Conservation (phyloP, 768 basidiomycete genomes). For the Coprinopsis cinerea region DNA sequence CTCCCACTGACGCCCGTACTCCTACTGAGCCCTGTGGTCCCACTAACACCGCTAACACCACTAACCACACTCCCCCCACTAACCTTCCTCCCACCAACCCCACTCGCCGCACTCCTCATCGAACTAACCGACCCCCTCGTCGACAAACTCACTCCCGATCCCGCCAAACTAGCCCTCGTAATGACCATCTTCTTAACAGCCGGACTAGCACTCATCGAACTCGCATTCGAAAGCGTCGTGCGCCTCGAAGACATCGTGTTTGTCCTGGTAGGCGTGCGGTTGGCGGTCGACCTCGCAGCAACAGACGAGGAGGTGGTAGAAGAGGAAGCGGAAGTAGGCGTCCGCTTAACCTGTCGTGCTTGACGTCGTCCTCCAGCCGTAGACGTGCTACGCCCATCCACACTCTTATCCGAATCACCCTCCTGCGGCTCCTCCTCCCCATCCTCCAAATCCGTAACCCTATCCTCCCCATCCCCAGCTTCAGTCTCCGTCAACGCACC, state of each 20-base stretch:
- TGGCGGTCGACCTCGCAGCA: too few species aligned
- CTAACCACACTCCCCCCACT: constrained; percentile 29
- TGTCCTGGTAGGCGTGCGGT: too few species aligned
- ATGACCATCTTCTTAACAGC: constrained; percentile 26
- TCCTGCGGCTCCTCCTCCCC: constrained; percentile 11
- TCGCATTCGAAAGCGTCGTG: constrained; percentile 5
- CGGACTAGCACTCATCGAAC: constrained; percentile 6
- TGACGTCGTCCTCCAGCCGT: constrained; percentile 4
- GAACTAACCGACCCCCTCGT: constrained; percentile 13
- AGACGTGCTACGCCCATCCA: constrained; percentile 3
- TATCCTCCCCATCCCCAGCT: constrained; percentile 12
- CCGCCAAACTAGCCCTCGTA: constrained; percentile 23
- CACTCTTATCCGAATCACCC: constrained; percentile 13
- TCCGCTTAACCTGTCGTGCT: constrained; percentile 2
- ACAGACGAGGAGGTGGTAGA: too few species aligned
- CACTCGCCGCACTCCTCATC: constrained; percentile 18
- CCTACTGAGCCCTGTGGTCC: constrained; percentile 20
- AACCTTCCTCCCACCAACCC: constrained; percentile 21
- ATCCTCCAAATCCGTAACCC: too few species aligned
- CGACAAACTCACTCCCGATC: constrained; percentile 18
- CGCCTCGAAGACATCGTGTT: constrained; percentile 2
- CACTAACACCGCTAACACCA: background rate
- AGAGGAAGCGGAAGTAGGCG: too few species aligned
- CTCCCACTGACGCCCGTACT: constrained; percentile 15
- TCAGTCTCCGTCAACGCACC: constrained; percentile 9